A percentile compares a stretch with the other conserved stretches of the same genome.
These are phyloP conservation scores for Pochonia chlamydosporia DNA, from an alignment of 2,329 filamentous ascomycete genomes.

Conservation along the genomic window DNA sequence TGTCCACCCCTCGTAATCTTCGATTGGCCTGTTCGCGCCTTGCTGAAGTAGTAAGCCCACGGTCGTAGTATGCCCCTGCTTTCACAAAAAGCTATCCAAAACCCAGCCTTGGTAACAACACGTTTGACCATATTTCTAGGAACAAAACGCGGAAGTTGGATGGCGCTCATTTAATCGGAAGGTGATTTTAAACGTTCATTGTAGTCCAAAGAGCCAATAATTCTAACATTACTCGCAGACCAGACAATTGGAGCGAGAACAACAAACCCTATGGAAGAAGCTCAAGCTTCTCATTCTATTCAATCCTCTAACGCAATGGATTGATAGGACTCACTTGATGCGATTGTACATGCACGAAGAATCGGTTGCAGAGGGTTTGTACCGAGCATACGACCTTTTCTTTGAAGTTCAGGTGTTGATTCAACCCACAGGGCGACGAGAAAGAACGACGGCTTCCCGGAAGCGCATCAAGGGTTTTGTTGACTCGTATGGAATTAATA, in stretches of 20 bases:
- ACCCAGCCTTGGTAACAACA: too few relatives aligned
- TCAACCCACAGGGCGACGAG: conserved; percentile 17
- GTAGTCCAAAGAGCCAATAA: too few relatives aligned
- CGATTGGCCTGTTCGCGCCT: too few relatives aligned
- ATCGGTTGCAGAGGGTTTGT: conserved; percentile 23
- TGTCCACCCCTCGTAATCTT: too few relatives aligned
- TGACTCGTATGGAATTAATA: conserved; percentile 29
- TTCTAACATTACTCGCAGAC: too few relatives aligned
- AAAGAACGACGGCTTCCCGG: conserved; percentile 23
- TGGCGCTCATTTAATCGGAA: conserved; percentile 8
- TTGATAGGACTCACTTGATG: conserved; percentile 30
- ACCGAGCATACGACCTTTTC: neutral
- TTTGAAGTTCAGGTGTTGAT: too few relatives aligned
- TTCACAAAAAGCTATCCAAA: too few relatives aligned
- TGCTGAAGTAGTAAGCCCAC: too few relatives aligned
- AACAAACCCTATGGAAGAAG: conserved; percentile 33
- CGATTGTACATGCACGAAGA: conserved; percentile 30
- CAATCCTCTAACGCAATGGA: conserved; percentile 33
- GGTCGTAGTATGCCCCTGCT: too few relatives aligned
- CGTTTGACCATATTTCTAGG: too few relatives aligned
- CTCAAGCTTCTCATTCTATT: conserved; percentile 34
- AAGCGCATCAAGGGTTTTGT: conserved; percentile 30
- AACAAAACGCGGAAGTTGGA: neutral
- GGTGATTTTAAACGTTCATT: too few relatives aligned
- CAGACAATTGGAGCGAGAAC: conserved; percentile 28